A percentile compares a stretch with the other conserved stretches of the same genome.
Evolutionary conservation across 179 eudicot species (phyloP).

Genomic region (Vitellaria paradoxa): DNA sequence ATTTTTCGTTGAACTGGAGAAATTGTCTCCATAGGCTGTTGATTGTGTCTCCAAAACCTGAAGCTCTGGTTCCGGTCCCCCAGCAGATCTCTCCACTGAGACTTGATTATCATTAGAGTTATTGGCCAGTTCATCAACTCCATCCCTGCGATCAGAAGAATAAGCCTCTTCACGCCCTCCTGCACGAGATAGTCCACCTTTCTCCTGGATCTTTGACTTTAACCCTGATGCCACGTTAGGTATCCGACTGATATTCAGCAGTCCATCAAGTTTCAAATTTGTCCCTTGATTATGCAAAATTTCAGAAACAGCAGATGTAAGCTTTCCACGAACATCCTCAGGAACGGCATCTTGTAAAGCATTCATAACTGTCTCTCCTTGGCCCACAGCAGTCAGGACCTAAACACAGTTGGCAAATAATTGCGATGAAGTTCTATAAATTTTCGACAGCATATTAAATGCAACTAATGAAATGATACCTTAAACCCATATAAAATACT

Average conservation of each 20-base stretch:
- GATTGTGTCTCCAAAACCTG: constrained; percentile 35
- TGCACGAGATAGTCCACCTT: constrained; percentile 24
- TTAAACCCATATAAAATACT: not conserved
- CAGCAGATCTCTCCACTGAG: constrained; percentile 25
- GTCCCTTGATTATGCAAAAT: constrained; percentile 54
- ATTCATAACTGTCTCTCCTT: constrained; percentile 76
- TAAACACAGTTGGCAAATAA: constrained; percentile 22
- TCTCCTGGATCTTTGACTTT: constrained; percentile 42
- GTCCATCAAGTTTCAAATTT: constrained; percentile 52
- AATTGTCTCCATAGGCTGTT: constrained; percentile 19
- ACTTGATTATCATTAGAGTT: constrained; percentile 24
- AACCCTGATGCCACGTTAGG: constrained; percentile 44
- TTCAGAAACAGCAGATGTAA: constrained; percentile 69
- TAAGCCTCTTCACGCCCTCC: constrained; percentile 25
- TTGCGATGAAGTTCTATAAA: not conserved
- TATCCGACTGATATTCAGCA: constrained; percentile 35
- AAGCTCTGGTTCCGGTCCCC: constrained; percentile 25
- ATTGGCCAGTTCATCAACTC: constrained; percentile 26
- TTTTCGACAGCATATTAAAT: not conserved
- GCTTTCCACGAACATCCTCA: constrained; percentile 91
- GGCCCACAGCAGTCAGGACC: constrained; percentile 81
- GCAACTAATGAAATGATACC: too few relatives aligned
- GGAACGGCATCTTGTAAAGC: constrained; percentile 98
- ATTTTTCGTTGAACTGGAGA: constrained; percentile 21
- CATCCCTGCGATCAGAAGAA: constrained; percentile 27